Conservation (phyloP, 768 basidiomycete genomes). For the Panaeolus cyanescens region DNA sequence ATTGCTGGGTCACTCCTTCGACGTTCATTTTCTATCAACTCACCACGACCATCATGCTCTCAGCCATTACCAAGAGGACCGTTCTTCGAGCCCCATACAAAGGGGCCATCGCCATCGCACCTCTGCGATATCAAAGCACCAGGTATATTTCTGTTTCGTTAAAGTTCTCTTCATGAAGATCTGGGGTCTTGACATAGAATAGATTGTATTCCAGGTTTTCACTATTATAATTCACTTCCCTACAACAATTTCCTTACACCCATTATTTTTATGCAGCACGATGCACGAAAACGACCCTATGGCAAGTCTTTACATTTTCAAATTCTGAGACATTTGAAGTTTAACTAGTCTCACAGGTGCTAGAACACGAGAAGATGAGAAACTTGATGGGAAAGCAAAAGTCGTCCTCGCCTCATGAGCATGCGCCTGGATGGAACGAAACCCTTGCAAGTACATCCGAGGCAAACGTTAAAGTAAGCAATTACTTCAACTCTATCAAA, state of each 20-base stretch:
- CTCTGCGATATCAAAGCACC: background rate
- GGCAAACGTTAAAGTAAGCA: slow-evolving; percentile 61
- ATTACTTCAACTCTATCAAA: background rate
- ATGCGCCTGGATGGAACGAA: slow-evolving; percentile 78
- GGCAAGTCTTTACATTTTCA: slow-evolving; percentile 26
- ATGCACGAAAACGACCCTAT: slow-evolving; percentile 63
- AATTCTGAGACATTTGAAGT: background rate
- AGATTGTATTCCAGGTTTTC: slow-evolving; percentile 1
- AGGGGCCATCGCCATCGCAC: background rate
- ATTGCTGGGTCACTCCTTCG: background rate
- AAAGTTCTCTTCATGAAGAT: background rate
- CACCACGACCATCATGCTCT: background rate
- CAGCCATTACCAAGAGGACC: background rate
- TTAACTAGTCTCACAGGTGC: slow-evolving; percentile 29
- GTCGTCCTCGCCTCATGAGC: slow-evolving; percentile 49
- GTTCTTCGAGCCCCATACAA: background rate
- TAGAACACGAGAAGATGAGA: slow-evolving; percentile 58
- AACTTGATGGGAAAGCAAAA: slow-evolving; percentile 39
- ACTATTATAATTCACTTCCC: background rate
- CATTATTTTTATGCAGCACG: slow-evolving; percentile 34
- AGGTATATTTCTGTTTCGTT: background rate
- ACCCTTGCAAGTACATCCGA: slow-evolving; percentile 63
- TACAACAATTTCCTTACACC: background rate
- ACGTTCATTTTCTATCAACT: background rate
- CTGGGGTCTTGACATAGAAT: background rate